phyloP scores from a whole-genome alignment of 1,284 basidiomycete species.

The Amylostereum chailletii region DNA sequence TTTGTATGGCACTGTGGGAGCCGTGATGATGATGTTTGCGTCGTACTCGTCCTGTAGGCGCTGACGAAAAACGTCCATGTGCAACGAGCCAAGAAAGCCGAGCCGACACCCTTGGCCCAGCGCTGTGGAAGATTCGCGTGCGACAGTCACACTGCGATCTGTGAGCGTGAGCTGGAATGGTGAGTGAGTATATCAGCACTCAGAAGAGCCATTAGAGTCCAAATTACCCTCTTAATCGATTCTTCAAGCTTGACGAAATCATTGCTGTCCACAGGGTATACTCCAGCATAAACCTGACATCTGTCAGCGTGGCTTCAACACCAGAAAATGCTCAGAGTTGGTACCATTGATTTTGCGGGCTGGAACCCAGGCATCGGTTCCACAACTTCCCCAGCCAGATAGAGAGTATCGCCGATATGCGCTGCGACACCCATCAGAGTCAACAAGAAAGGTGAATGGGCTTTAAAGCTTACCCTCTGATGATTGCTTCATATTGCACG shows the following conservation, averaged over 20 bases:
- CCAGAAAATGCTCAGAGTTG: conserved; percentile 1
- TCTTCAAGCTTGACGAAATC: conserved; percentile 95
- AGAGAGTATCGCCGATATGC: conserved; percentile 90
- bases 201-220: neutral
- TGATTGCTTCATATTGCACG: conserved; percentile 98
- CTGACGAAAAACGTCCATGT: conserved; percentile 97
- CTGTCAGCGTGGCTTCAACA: conserved; percentile 2
- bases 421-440: conserved; percentile 33
- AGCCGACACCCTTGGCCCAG: conserved; percentile 93
- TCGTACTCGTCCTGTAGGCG: conserved; percentile 96
- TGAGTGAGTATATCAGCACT: conserved; percentile 8
- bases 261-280: conserved; percentile 88
- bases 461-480: conserved; percentile 65
- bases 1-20: conserved; percentile 91
- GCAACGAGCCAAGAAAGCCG: conserved; percentile 92
- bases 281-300: conserved; percentile 83
- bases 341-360: conserved; percentile 89
- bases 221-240: conserved; percentile 76
- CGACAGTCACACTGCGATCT: conserved; percentile 87
- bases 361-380: conserved; percentile 90
- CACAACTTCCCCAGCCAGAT: conserved; percentile 68
- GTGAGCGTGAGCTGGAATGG: conserved; percentile 67
- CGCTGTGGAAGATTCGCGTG: conserved; percentile 88
- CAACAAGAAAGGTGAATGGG: neutral
- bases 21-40: conserved; percentile 83